Percentiles rank a stretch among this genome's conserved stretches.
Evolutionary conservation across 805 yeast species (phyloP).

Genomic region (Monosporozyma yasuniensis): DNA sequence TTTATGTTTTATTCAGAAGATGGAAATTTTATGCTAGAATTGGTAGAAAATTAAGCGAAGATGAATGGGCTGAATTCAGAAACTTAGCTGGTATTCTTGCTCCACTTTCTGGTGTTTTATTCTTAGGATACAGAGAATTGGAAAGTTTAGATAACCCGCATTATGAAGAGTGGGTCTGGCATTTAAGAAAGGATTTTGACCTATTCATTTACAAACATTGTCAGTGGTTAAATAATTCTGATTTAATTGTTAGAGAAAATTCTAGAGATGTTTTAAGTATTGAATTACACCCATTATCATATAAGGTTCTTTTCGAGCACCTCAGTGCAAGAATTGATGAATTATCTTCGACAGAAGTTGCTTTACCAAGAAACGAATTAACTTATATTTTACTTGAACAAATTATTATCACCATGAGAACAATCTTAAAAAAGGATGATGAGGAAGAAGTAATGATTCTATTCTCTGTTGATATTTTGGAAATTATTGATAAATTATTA

Average conservation of each 20-base stretch:
- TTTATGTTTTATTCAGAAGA: slow-evolving; percentile 32
- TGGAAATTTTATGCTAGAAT: slow-evolving; percentile 19
- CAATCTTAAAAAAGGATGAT: slow-evolving; percentile 30
- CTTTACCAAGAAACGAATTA: slow-evolving; percentile 14
- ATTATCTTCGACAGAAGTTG: slow-evolving; percentile 21
- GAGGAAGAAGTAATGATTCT: slow-evolving; percentile 25
- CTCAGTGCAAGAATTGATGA: slow-evolving; percentile 33
- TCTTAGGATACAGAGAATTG: slow-evolving; percentile 19
- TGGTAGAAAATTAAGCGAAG: slow-evolving; percentile 19
- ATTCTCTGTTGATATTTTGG: slow-evolving; percentile 29
- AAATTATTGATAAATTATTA: slow-evolving; percentile 28
- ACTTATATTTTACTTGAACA: slow-evolving; percentile 40
- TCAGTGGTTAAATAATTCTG: slow-evolving; percentile 39
- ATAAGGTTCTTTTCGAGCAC: slow-evolving; percentile 39
- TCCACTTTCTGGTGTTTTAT: slow-evolving; percentile 56
- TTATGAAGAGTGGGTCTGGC: slow-evolving; percentile 19
- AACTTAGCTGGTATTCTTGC: slow-evolving; percentile 69
- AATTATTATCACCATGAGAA: slow-evolving; percentile 38
- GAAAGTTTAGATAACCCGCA: slow-evolving; percentile 5
- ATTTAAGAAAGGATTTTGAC: slow-evolving; percentile 33
- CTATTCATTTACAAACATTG: slow-evolving; percentile 45
- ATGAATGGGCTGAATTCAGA: slow-evolving; percentile 42
- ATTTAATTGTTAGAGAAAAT: slow-evolving; percentile 53
- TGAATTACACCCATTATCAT: slow-evolving; percentile 54
- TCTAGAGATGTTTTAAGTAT: slow-evolving; percentile 61